Evolutionary conservation across 805 yeast species (phyloP), one percentile per base, ranked within the genome.

Genomic region (Starmerella vitae): DNA sequence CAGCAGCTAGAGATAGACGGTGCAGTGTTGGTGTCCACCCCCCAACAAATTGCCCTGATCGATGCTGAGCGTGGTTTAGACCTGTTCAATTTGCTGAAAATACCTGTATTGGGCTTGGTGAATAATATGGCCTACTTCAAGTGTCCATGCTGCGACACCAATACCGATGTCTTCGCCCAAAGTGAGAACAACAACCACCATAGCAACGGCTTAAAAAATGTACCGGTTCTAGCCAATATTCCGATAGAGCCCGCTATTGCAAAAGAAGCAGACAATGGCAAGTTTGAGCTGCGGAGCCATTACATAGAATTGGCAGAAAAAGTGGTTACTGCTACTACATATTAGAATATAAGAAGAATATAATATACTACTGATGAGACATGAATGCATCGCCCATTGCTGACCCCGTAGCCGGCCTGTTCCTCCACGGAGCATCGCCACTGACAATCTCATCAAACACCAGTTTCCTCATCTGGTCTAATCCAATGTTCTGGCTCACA

Each of bases 11-110:
- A 68, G 33, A 71, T 83, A 0, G 79, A 76, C 49, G 94, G 93
- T 0, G 83, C 93, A 0, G 69, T 83, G 1, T 72, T 83, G 28
- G 93, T 83, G 1, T 74, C 85, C 0, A 83, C 94, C 0, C 88
- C 93, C 0, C 94, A 83, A 55, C 93, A 83, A 47, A 71, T 83
- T 30, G 93, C 94, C 0, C 57, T 82, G 20, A 66, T 77, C 5
- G 94, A 83, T 54, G 93, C 83, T 0, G 71, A 74, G 17, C 76
- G 83, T 47, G 94, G 94, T 0, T 71, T 82, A 9, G 65, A 79
- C 9, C 76, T 83, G 88, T 82, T 78, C 55, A 59, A 71, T 4
- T 78, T 78, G 47, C 79, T 81, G 30, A 59, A 70, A 15, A 72
- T 79, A 9, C 93, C 91, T 0, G 68, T 83, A 0, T 49, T 78